Base-by-base conservation (phyloP, 192 early-diverging fungal genomes). In the Gryganskiella cystojenkinii region DNA sequence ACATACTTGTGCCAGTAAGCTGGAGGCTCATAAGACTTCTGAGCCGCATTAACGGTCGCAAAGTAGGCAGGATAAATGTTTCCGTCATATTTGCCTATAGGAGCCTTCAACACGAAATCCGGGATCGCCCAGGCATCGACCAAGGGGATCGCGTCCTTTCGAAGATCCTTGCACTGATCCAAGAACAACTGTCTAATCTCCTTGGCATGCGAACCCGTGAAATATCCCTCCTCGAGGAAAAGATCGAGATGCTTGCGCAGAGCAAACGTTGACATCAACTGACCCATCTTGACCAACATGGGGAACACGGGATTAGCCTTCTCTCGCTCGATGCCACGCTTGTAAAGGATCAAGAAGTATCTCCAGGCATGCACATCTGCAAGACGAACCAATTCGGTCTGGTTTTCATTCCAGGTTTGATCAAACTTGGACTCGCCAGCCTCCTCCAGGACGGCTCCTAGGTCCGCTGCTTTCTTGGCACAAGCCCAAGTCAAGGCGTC, bases 91-190 rank as follows among this genome's bases (percentile, higher is more conserved):
- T 67, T 85, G 20, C 82, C 87, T 54, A 89, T 83, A 13, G 87
- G 87, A 10, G 85, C 84, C 74, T 89, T 85, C 37, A 87, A 40
- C 22, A 89, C 47, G 70, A 82, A 89, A 52, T 87, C 86, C 10
- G 86, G 84, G 25, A 80, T 74, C 9, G 62, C 81, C 70, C 82
- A 89, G 13, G 80, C 81, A 47, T 89, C 87, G 5, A 83, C 79
- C 4, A 89, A 65, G 33, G 84, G 82, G 49, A 89, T 78, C 0
- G 78, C 83, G 46, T 87, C 69, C 46, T 70, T 66, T 33, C 87
- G 81, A 24, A 84, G 42, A 19, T 82, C 79, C 70, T 69, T 80
- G 64, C 82, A 84, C 40, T 69, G 61, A 3, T 78, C 56, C 27
- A 80, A 62, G 56, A 79, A 79, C 25, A 67, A 20, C 11, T 61